Evolutionary conservation across 83 land plant genomes (phyloP), one percentile per base, ranked within the genome.

Genomic region (Picea abies): DNA sequence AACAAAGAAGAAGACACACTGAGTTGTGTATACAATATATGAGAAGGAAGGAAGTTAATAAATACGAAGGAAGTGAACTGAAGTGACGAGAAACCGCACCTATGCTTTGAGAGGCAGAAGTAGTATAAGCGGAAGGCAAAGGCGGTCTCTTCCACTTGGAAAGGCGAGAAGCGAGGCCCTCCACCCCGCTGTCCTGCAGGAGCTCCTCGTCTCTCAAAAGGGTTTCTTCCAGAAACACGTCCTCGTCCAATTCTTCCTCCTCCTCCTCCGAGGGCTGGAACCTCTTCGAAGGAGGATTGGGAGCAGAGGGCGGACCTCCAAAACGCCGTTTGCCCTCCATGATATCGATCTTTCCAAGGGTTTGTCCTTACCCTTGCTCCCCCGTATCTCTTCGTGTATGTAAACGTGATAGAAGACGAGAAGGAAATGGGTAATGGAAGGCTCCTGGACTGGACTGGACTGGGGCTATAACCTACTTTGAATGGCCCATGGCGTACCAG

Each of bases 131-230:
- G 10, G 49, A 67, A 7, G 91, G 80, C 41, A 92, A 85, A 2
- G 85, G 35, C 7, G 95, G 94, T 16, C 99, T 95, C 22, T 84
- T 91, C 99, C 99, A 97, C 84, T 89, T 90, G 23, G 89, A 29
- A 4, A 95, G 84, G 0, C 96, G 91, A 2, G 94, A 79, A 3
- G 91, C 73, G 29, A 96, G 69, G 63, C 91, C 94, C 39, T 80
- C 91, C 60, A 84, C 84, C 14, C 87, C 87, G 11, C 84, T 75
- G 32, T 83, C 90, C 63, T 87, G 81, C 63, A 89, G 80, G 77
- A 85, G 90, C 60, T 87, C 88, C 75, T 93, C 95, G 2, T 85
- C 87, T 67, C 91, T 89, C 39, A 90, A 88, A 39, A 88, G 90
- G 77, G 91, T 87, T 41, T 87, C 87, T 71, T 83, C 69, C 52